A percentile compares a stretch with the other conserved stretches of the same genome.
These are phyloP conservation scores for Lachancea thermotolerans DNA, from an alignment of 805 yeast genomes.

Conservation along the genomic window DNA sequence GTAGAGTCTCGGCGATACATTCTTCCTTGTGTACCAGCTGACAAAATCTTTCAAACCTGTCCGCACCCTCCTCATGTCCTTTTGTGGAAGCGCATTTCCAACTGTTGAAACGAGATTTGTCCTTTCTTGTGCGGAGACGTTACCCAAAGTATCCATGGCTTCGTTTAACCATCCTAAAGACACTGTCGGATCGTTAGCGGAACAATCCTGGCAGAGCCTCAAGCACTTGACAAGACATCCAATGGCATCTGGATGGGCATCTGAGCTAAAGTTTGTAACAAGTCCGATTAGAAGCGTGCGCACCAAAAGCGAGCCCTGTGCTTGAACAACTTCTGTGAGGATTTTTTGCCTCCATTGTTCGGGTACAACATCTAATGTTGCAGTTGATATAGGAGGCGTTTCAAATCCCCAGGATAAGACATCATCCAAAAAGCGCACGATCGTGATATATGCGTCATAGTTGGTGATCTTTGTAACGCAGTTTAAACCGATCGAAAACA, in stretches of 20 bases:
- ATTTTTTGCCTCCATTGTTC: slow-evolving; percentile 46
- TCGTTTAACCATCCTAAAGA: slow-evolving; percentile 51
- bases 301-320: slow-evolving; percentile 51
- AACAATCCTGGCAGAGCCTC: slow-evolving; percentile 42
- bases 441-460: slow-evolving; percentile 60
- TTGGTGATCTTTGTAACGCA: slow-evolving; percentile 52
- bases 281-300: slow-evolving; percentile 55
- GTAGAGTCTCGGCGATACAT: slow-evolving; percentile 44
- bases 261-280: slow-evolving; percentile 62
- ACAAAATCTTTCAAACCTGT: slow-evolving; percentile 69
- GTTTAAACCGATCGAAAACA: slow-evolving; percentile 50
- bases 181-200: slow-evolving; percentile 33
- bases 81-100: slow-evolving; percentile 53
- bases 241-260: slow-evolving; percentile 65
- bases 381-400: slow-evolving; percentile 70
- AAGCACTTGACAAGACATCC: slow-evolving; percentile 63
- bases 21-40: slow-evolving; percentile 75
- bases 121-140: slow-evolving; percentile 64
- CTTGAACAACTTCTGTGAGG: slow-evolving; percentile 38
- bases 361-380: slow-evolving; percentile 45
- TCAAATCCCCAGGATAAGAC: slow-evolving; percentile 78
- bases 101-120: slow-evolving; percentile 52
- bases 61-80: slow-evolving; percentile 69
- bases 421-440: slow-evolving; percentile 75
- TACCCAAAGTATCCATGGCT: slow-evolving; percentile 46